Conservation (phyloP, 208 protist genomes). For the Crithidia sp. region DNA sequence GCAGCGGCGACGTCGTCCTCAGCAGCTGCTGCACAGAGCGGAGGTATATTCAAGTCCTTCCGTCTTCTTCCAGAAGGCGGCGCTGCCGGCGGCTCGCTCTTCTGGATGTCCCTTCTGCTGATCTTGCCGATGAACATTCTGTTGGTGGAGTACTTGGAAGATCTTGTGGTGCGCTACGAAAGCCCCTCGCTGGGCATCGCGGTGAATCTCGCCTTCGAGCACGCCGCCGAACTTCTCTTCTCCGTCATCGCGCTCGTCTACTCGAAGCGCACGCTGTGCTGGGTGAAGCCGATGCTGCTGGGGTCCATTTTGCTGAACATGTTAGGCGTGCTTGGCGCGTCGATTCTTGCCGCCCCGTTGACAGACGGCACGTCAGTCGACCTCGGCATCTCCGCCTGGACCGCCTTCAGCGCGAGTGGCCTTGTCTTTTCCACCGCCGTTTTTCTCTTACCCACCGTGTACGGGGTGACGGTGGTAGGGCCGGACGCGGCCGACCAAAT, state of each 20-base stretch:
- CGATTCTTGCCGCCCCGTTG: constrained; percentile 44
- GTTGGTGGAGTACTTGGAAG: constrained; percentile 59
- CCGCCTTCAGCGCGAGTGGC: constrained; percentile 39
- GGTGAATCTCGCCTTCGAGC: constrained; percentile 67
- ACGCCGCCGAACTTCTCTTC: constrained; percentile 63
- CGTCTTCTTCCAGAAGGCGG: constrained; percentile 9
- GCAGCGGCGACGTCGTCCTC: neutral
- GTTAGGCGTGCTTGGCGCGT: constrained; percentile 62
- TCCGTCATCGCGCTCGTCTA: constrained; percentile 44
- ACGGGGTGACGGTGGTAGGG: constrained; percentile 32
- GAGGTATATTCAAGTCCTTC: neutral
- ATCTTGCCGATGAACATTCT: constrained; percentile 39
- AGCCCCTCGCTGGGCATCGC: constrained; percentile 45
- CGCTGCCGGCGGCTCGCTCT: constrained; percentile 10
- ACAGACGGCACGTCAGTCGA: constrained; percentile 26
- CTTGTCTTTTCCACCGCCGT: constrained; percentile 44
- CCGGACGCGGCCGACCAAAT: constrained; percentile 21
- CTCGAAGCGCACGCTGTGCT: constrained; percentile 43
- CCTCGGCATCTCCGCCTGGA: constrained; percentile 44
- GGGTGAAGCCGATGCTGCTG: constrained; percentile 60
- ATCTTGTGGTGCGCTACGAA: constrained; percentile 55
- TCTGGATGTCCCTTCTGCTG: constrained; percentile 36
- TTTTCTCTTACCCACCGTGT: constrained; percentile 64
- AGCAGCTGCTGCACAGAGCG: neutral
- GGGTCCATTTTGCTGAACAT: constrained; percentile 74